Percentiles rank a stretch among this genome's conserved stretches.
Conservation (phyloP, 495 filamentous ascomycete species). For the Parmelia sp. region DNA sequence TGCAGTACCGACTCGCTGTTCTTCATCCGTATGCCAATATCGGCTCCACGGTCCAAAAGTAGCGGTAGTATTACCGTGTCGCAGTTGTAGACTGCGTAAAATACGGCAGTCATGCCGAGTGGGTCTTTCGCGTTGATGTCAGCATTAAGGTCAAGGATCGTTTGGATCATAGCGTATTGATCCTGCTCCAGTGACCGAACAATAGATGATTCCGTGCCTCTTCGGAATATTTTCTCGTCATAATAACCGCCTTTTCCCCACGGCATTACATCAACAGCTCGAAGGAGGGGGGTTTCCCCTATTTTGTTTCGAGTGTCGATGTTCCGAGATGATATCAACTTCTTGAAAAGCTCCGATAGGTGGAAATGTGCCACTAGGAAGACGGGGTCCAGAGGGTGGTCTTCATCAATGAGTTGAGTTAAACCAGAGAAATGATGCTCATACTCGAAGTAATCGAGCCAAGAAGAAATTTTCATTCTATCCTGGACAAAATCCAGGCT, state of each 20-base stretch:
- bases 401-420: too few relatives aligned
- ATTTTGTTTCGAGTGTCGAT: constrained; percentile 34
- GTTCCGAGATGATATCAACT: constrained; percentile 16
- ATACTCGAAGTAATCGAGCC: not conserved
- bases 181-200: not conserved
- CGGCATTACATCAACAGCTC: not conserved
- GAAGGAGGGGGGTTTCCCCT: constrained; percentile 30
- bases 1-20: constrained; percentile 35
- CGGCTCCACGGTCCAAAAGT: not conserved
- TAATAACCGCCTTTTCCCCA: not conserved
- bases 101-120: not conserved
- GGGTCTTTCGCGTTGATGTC: not conserved
- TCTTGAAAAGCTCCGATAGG: not conserved
- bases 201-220: not conserved
- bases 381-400: not conserved
- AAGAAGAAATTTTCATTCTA: not conserved
- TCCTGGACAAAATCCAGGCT: constrained; percentile 27
- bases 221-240: not conserved
- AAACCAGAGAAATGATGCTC: not conserved
- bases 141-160: not conserved
- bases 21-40: constrained; percentile 35
- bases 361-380: not conserved
- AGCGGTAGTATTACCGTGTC: not conserved
- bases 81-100: not conserved
- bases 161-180: not conserved